phyloP scores from a whole-genome alignment of 1,284 basidiomycete species.

The Gastroboletus turbinatus region DNA sequence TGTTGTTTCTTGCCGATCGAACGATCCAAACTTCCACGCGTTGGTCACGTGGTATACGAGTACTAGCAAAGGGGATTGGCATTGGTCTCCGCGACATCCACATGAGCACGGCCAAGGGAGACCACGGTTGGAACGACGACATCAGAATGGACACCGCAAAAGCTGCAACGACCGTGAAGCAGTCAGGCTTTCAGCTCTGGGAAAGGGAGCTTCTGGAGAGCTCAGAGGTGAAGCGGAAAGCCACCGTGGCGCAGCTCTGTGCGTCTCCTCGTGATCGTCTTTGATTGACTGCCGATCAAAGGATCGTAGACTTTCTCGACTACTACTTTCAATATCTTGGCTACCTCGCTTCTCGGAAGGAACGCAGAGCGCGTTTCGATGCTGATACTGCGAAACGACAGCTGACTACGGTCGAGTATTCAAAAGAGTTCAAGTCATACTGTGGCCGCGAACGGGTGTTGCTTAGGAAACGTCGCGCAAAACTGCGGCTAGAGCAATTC shows the following conservation, averaged over 20 bases:
- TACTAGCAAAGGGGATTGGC: conserved; percentile 52
- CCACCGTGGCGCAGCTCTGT: conserved; percentile 96
- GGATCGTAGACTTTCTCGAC: conserved; percentile 79
- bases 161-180: conserved; percentile 52
- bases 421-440: conserved; percentile 87
- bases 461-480: conserved; percentile 83
- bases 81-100: conserved; percentile 54
- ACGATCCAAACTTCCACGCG: too few relatives aligned
- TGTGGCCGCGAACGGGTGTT: conserved; percentile 89
- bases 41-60: conserved; percentile 18
- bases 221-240: conserved; percentile 86
- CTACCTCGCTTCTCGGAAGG: conserved; percentile 82
- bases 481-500: conserved; percentile 87
- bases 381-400: conserved; percentile 73
- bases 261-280: conserved; percentile 50
- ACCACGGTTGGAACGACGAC: conserved; percentile 47
- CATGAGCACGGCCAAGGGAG: conserved; percentile 66
- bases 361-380: conserved; percentile 80
- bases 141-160: conserved; percentile 63
- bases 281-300: conserved; percentile 16
- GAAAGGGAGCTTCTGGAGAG: conserved; percentile 82
- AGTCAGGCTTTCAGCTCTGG: conserved; percentile 68
- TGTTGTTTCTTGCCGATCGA: conserved; percentile 9
- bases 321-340: conserved; percentile 93
- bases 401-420: conserved; percentile 62